Evolutionary conservation across 257 asterid genomes (phyloP), one percentile per base, ranked within the genome.

Genomic region (Ophiorrhiza pumila): DNA sequence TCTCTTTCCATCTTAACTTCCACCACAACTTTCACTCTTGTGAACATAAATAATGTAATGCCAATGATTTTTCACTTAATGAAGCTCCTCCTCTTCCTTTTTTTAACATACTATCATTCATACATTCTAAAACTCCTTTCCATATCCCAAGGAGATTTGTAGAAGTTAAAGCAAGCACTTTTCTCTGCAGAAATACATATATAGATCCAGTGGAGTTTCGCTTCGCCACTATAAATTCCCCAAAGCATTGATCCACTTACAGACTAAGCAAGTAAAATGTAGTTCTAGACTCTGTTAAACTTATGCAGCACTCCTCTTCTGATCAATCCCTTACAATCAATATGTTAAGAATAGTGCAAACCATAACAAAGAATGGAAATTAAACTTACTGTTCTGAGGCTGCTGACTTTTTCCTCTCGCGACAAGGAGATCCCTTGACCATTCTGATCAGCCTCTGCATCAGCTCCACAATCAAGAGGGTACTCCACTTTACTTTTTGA

Each of bases 381-480:
- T 37, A 42, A 69, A 82, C 98, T 85, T 81, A 95, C 99, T 71
- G 97, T 91, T 87, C 90, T 89, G 63, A 92, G 97, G 87, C 97
- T 95, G 95, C 98, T 90, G 79, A 87, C 96, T 95, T 95, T 95
- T 84, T 95, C 99, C 80, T 92, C 99, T 20, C 98, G 97, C 49
- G 90, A 89, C 67, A 91, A 69, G 55, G 90, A 74, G 25, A 80
- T 76, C 59, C 97, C 96, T 75, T 85, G 97, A 71, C 86, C 89
- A 85, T 82, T 88, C 86, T 87, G 98, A 76, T 95, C 99, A 67
- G 79, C 86, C 46, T 91, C 98, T 76, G 82, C 82, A 72, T 92
- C 97, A 71, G 84, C 87, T 73, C 87, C 97, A 15, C 86, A 87
- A 67, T 95, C 99, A 67, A 86, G 85, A 77, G 90, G 87, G 67